Conservation (phyloP, 495 filamentous ascomycete species). For the Talaromyces proteolyticus region DNA sequence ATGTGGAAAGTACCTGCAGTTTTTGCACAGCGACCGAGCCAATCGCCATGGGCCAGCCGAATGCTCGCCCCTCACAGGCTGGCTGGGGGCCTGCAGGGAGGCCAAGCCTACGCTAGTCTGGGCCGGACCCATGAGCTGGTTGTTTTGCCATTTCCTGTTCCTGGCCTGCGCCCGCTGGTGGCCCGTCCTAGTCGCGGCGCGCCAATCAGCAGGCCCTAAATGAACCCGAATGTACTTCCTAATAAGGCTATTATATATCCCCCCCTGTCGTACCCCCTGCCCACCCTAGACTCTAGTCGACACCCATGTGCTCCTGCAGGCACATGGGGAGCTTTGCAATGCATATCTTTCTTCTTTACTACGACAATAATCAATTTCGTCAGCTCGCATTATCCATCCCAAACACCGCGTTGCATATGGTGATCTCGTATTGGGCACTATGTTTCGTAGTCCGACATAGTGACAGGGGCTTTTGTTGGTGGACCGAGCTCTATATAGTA, state of each 20-base stretch:
- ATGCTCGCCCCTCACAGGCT: neutral
- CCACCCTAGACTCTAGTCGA: no score
- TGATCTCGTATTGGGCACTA: no score
- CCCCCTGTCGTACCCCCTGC: neutral
- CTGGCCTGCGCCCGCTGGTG: constrained; percentile 17
- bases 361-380: no score
- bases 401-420: no score
- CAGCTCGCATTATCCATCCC: no score
- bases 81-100: neutral
- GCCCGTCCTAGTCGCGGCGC: neutral
- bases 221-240: constrained; percentile 15
- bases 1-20: neutral
- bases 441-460: no score
- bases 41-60: neutral
- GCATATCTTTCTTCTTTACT: no score
- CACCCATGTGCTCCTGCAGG: neutral
- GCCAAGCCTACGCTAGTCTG: neutral
- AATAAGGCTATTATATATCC: neutral
- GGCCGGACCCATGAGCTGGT: neutral
- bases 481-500: neutral
- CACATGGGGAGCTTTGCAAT: neutral
- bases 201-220: neutral
- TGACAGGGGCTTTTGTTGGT: neutral
- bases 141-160: constrained; percentile 25
- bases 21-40: neutral